These are phyloP conservation scores for Limnanthes douglasii DNA, from an alignment of 345 rosid genomes.

Conservation along the genomic window DNA sequence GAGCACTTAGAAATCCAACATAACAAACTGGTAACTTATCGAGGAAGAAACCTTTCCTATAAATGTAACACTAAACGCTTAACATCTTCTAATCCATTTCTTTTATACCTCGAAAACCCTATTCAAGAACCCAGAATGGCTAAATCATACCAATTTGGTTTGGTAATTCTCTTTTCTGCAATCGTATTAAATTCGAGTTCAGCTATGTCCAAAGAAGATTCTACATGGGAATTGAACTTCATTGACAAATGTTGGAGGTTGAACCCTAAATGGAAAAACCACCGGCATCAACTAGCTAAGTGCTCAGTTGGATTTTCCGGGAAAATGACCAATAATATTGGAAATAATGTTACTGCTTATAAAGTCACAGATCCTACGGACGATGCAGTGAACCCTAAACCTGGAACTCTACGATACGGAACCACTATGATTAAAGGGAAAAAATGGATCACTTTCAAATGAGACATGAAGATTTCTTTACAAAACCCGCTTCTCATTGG, in stretches of 20 bases:
- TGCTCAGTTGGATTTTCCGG: conserved; percentile 58
- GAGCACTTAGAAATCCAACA: no score
- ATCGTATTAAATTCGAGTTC: no score
- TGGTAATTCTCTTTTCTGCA: no score
- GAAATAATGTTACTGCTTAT: conserved; percentile 23
- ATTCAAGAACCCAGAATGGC: no score
- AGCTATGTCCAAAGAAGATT: no score
- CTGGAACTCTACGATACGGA: conserved; percentile 53
- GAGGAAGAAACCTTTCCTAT: no score
- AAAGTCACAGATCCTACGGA: conserved; percentile 56
- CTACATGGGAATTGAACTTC: conserved; percentile 35
- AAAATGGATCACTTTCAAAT: conserved; percentile 58
- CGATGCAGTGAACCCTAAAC: conserved; percentile 42
- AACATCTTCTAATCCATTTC: no score
- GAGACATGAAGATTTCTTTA: conserved; percentile 40
- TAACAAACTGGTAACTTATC: no score
- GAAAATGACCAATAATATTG: conserved; percentile 49
- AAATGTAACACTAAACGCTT: no score
- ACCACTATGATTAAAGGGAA: conserved; percentile 37
- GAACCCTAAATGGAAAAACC: conserved; percentile 29
- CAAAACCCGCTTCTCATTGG: conserved; percentile 42
- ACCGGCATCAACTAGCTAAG: conserved; percentile 30
- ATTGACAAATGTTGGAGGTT: conserved; percentile 64
- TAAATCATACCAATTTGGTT: no score
- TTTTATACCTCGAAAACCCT: no score